Percentiles rank a stretch among this genome's conserved stretches.
These are phyloP conservation scores for Trichopus zeylanicus DNA, from an alignment of 116 monocot species.

Conservation along the genomic window DNA sequence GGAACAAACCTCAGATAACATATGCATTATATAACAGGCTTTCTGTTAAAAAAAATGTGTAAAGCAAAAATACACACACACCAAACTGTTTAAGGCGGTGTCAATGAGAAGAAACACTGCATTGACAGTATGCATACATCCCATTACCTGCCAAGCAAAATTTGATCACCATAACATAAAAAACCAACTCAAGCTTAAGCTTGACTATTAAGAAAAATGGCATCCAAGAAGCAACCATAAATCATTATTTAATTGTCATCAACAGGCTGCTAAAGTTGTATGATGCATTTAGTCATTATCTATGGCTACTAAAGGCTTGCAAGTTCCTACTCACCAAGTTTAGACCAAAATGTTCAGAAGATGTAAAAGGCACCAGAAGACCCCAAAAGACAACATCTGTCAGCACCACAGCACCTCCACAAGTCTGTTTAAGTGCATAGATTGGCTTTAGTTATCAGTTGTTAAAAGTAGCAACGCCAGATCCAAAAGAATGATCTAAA, in stretches of 20 bases:
- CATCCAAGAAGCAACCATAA: not conserved
- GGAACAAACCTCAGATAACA: not conserved
- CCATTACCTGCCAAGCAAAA: conserved; percentile 31
- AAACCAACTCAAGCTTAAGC: too few species aligned
- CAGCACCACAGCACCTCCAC: conserved; percentile 68
- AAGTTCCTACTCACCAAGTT: conserved; percentile 43
- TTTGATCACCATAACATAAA: not conserved
- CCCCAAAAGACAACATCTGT: conserved; percentile 74
- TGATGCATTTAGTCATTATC: too few species aligned
- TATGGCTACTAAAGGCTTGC: too few species aligned
- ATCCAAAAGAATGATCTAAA: too few species aligned
- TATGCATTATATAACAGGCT: not conserved
- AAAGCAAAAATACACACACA: conserved; percentile 1
- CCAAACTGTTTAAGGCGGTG: conserved; percentile 48
- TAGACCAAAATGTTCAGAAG: conserved; percentile 30
- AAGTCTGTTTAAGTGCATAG: conserved; percentile 29
- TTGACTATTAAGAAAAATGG: too few species aligned
- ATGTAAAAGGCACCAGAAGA: conserved; percentile 60
- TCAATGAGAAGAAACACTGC: conserved; percentile 50
- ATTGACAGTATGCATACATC: conserved; percentile 50
- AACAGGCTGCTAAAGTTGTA: too few species aligned
- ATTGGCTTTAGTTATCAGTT: too few species aligned
- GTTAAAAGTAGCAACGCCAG: too few species aligned
- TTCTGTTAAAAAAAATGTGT: not conserved
- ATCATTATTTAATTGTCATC: not conserved